Conservation (phyloP, 2,329 filamentous ascomycete genomes). For the Chaetomiaceae sp. region DNA sequence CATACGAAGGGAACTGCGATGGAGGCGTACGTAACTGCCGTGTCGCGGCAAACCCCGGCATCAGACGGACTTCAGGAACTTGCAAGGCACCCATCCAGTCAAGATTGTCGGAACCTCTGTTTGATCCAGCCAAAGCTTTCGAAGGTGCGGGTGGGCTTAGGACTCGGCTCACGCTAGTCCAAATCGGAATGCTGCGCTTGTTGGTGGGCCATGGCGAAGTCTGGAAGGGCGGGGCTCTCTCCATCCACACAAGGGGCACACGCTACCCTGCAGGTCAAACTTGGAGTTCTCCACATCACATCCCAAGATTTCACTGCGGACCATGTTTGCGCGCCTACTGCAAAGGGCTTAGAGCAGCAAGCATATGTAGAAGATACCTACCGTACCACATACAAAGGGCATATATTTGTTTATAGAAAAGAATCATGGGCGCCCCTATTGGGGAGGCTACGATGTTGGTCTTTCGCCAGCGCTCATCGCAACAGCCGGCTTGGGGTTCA, state of each 20-base stretch:
- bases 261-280: too few relatives aligned
- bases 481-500: conserved; percentile 2
- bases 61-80: conserved; percentile 4
- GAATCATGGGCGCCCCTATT: too few relatives aligned
- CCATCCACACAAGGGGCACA: neutral
- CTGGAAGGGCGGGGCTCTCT: neutral
- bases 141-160: conserved; percentile 1
- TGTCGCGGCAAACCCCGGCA: neutral
- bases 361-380: too few relatives aligned
- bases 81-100: neutral
- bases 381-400: too few relatives aligned
- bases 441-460: neutral
- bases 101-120: neutral
- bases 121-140: neutral
- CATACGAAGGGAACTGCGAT: too few relatives aligned
- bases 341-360: too few relatives aligned
- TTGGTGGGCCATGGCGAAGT: conserved; percentile 2
- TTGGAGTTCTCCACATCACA: too few relatives aligned
- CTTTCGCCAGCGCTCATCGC: neutral
- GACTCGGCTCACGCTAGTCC: too few relatives aligned
- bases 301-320: neutral
- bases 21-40: neutral
- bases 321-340: neutral
- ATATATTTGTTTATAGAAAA: too few relatives aligned
- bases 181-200: too few relatives aligned